Evolutionary conservation across 2,329 filamentous ascomycete genomes (phyloP).

Genomic region (Alternaria triticina): DNA sequence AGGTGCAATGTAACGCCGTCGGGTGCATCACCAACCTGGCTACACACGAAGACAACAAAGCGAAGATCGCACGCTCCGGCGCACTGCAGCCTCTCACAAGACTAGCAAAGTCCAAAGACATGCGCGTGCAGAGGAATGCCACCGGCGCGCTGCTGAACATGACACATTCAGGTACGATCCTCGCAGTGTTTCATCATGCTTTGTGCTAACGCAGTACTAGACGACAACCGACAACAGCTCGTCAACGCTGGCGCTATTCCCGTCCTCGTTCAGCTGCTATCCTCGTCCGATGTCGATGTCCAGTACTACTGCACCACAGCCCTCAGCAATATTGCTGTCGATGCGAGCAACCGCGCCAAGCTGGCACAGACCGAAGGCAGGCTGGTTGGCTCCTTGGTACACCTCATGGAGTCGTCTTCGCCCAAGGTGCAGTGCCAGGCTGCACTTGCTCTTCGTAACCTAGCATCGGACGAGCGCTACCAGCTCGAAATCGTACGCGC

Average conservation of each 20-base stretch:
- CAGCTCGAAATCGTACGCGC: conserved; percentile 96
- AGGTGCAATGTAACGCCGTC: conserved; percentile 98
- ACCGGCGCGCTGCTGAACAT: conserved; percentile 97
- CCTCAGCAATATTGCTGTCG: conserved; percentile 97
- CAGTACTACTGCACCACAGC: conserved; percentile 99
- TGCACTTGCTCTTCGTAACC: conserved; percentile 88
- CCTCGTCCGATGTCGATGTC: conserved; percentile 92
- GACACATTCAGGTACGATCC: conserved; percentile 87
- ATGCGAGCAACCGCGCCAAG: conserved; percentile 87
- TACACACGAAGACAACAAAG: conserved; percentile 98
- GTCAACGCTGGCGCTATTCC: conserved; percentile 98
- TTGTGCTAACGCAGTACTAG: conserved; percentile 55
- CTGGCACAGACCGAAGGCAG: conserved; percentile 89
- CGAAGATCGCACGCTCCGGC: conserved; percentile 94
- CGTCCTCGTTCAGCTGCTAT: conserved; percentile 91
- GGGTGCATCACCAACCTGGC: conserved; percentile 98
- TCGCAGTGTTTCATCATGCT: background rate
- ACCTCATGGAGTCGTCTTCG: conserved; percentile 95
- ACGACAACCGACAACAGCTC: conserved; percentile 96
- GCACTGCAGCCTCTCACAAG: conserved; percentile 89
- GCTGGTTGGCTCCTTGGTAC: conserved; percentile 90
- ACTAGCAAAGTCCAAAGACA: conserved; percentile 95
- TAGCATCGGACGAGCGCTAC: conserved; percentile 98
- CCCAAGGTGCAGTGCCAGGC: conserved; percentile 96
- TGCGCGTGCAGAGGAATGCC: conserved; percentile 97